A percentile compares a stretch with the other conserved stretches of the same genome.
phyloP scores from a whole-genome alignment of 2,329 filamentous ascomycete genomes.

The Neurospora crassa region DNA sequence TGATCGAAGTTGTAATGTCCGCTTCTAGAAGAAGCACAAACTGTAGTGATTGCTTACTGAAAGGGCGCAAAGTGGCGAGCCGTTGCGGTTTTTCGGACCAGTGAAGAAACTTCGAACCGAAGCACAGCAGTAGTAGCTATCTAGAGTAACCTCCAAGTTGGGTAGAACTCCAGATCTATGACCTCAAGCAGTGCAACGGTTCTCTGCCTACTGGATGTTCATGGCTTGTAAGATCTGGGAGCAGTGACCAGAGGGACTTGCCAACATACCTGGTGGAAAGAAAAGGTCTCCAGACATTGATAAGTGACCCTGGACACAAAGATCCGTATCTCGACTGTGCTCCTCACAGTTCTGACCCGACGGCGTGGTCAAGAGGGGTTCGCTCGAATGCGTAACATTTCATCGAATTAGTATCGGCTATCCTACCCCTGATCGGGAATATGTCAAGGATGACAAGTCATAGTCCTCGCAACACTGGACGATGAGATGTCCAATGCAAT shows the following conservation, averaged over 20 bases:
- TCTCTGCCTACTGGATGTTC: not conserved
- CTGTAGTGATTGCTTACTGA: not conserved
- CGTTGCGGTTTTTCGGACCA: not conserved
- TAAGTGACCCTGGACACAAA: not conserved
- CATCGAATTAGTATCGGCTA: not conserved
- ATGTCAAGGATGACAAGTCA: not conserved
- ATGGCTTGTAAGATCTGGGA: not conserved
- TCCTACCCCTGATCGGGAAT: not conserved
- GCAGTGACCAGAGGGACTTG: not conserved
- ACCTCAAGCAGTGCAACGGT: not conserved
- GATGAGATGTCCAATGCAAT: not conserved
- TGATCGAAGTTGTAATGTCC: not conserved
- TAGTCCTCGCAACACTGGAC: not conserved
- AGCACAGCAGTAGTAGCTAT: not conserved
- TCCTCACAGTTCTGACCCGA: not conserved
- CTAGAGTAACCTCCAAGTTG: not conserved
- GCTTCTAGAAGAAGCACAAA: not conserved
- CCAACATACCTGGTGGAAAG: not conserved
- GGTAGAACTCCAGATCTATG: not conserved
- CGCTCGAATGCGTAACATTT: not conserved
- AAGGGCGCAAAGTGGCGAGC: not conserved
- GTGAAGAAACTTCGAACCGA: not conserved
- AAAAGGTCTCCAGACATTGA: not conserved
- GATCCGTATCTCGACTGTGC: not conserved
- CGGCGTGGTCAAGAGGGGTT: not conserved